phyloP scores from a whole-genome alignment of 139 green algal species.

The Prasinococcaceae sp. region DNA sequence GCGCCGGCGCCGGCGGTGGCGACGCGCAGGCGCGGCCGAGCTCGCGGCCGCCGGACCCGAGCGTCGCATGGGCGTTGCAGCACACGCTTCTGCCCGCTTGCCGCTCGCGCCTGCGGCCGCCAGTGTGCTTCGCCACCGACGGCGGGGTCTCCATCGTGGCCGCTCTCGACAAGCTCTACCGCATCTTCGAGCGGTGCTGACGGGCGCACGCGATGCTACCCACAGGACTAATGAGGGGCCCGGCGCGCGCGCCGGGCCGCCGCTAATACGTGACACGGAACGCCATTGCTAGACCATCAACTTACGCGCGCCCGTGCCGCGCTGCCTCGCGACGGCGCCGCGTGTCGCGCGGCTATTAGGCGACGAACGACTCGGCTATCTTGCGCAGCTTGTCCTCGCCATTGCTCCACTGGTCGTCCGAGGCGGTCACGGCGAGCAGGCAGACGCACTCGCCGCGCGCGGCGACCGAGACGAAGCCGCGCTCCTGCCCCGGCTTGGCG shows the following conservation, averaged over 20 bases:
- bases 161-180: slow-evolving; percentile 67
- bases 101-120: slow-evolving; percentile 21
- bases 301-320: too few species aligned
- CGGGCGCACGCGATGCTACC: too few species aligned
- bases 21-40: background rate
- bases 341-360: too few species aligned
- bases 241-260: too few species aligned
- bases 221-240: too few species aligned
- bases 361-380: background rate
- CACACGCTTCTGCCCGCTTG: slow-evolving; percentile 23
- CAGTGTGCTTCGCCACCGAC: slow-evolving; percentile 14
- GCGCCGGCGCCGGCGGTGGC: background rate
- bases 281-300: too few species aligned
- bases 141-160: slow-evolving; percentile 15
- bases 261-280: too few species aligned
- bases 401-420: slow-evolving; percentile 5
- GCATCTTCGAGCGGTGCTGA: slow-evolving; percentile 81
- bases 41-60: slow-evolving; percentile 10
- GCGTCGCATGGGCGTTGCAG: slow-evolving; percentile 20
- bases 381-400: background rate
- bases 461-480: background rate
- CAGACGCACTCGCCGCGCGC: background rate
- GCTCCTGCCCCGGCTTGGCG: slow-evolving; percentile 7
- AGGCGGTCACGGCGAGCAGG: background rate
- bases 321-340: too few species aligned